Conservation (phyloP, 768 basidiomycete species). For the Lentinula lateritia region DNA sequence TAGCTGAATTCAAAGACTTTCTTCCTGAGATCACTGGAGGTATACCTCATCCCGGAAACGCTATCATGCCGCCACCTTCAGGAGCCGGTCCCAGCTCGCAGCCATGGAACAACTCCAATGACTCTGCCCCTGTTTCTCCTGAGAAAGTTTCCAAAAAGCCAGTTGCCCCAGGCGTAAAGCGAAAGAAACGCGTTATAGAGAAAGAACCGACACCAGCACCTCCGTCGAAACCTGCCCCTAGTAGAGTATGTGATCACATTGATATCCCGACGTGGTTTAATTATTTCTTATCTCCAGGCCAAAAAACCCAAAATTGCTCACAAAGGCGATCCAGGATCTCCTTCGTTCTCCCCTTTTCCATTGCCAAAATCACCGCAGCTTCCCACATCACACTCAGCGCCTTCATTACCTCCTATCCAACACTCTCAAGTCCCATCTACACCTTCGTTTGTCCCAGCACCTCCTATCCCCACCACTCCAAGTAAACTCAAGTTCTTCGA, state of each 20-base stretch:
- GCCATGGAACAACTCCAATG: constrained; percentile 35
- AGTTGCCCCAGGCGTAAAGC: constrained; percentile 36
- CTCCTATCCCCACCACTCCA: constrained; percentile 29
- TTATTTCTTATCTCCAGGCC: constrained; percentile 26
- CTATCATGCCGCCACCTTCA: constrained; percentile 43
- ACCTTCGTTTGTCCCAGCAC: constrained; percentile 8
- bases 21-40: constrained; percentile 55
- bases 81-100: constrained; percentile 15
- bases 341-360: constrained; percentile 45
- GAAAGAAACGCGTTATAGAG: constrained; percentile 59
- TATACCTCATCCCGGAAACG: constrained; percentile 33
- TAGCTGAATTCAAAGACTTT: constrained; percentile 80
- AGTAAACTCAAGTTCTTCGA: constrained; percentile 95
- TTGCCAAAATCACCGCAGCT: constrained; percentile 38
- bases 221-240: constrained; percentile 36
- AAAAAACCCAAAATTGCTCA: constrained; percentile 65
- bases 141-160: constrained; percentile 39
- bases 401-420: constrained; percentile 14
- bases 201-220: constrained; percentile 65
- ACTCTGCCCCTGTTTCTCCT: constrained; percentile 28
- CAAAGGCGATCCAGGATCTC: constrained; percentile 50
- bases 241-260: constrained; percentile 33
- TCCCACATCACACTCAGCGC: constrained; percentile 24
- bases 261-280: background rate
- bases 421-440: constrained; percentile 19